These are phyloP conservation scores for Diaporthe destruens DNA, from an alignment of 2,329 filamentous ascomycete genomes.

Conservation along the genomic window DNA sequence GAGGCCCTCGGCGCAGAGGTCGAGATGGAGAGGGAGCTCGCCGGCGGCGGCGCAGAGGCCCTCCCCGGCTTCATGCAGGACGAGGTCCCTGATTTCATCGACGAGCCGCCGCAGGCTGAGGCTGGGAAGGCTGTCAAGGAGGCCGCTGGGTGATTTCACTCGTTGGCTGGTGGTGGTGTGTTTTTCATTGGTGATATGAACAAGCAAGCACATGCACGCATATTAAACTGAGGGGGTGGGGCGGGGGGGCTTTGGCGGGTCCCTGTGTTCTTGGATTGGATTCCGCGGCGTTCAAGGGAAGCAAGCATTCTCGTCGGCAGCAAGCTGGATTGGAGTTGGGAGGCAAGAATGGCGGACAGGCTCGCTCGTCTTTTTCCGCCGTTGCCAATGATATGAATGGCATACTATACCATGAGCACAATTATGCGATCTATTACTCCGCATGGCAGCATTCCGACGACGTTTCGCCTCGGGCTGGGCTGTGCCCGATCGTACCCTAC, in stretches of 20 bases:
- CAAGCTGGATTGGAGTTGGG: conserved; percentile 31
- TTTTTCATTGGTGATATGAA: not conserved
- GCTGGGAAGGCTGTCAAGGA: conserved; percentile 80
- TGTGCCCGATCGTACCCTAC: not conserved
- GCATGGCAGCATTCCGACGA: not conserved
- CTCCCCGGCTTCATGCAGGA: conserved; percentile 92
- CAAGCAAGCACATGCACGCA: too few species aligned
- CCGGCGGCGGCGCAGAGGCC: conserved; percentile 62
- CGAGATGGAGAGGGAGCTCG: conserved; percentile 82
- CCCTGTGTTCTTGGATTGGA: not conserved
- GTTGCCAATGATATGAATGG: not conserved
- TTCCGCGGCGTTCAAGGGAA: conserved; percentile 37
- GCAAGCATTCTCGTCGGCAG: conserved; percentile 26
- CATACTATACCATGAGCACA: conserved; percentile 26
- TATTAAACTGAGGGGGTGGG: not conserved
- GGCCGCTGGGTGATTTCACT: conserved; percentile 66
- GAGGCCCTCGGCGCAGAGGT: conserved; percentile 95
- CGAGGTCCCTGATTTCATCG: conserved; percentile 91
- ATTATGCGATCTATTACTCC: conserved; percentile 14
- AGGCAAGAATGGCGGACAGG: not conserved
- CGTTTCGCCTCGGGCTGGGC: not conserved
- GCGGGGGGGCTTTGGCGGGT: not conserved
- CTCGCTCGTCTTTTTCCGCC: not conserved
- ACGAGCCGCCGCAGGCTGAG: conserved; percentile 82
- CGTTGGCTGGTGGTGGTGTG: conserved; percentile 31